Conservation (phyloP, 768 basidiomycete species). For the Hygrocybe coccinea region DNA sequence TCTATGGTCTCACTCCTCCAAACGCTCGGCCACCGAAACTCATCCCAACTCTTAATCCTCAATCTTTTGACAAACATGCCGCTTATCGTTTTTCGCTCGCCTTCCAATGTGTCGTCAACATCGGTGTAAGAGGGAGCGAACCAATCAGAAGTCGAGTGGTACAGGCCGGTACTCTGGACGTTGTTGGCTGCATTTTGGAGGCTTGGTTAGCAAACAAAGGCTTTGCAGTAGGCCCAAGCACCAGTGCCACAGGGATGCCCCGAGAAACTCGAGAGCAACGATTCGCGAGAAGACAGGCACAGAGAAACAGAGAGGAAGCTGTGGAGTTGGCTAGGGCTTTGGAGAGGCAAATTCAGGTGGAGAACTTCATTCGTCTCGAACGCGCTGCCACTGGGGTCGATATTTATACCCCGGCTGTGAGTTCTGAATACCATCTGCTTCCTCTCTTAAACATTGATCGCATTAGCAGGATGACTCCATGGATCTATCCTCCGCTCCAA, state of each 20-base stretch:
- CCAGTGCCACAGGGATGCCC: conserved; percentile 68
- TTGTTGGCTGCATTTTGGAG: conserved; percentile 90
- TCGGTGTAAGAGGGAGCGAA: conserved; percentile 93
- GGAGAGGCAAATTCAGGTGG: conserved; percentile 44
- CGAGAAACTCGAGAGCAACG: conserved; percentile 74
- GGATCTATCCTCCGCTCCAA: conserved; percentile 23
- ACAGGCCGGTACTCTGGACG: conserved; percentile 88
- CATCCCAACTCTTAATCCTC: conserved; percentile 60
- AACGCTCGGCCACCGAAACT: conserved; percentile 51
- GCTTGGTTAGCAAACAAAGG: conserved; percentile 88
- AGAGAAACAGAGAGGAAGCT: conserved; percentile 58
- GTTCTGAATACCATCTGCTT: conserved; percentile 6
- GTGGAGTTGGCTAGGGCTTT: conserved; percentile 54
- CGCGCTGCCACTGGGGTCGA: background rate
- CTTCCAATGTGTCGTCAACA: conserved; percentile 95
- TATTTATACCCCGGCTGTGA: conserved; percentile 9
- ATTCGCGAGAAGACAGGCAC: conserved; percentile 54
- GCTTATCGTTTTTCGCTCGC: conserved; percentile 89
- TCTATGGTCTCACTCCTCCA: conserved; percentile 75
- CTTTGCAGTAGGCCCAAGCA: conserved; percentile 77
- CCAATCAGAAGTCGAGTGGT: conserved; percentile 88
- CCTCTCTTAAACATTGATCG: background rate
- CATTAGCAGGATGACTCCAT: conserved; percentile 21
- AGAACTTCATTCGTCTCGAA: conserved; percentile 18
- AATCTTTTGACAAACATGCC: conserved; percentile 72